Evolutionary conservation across 2,329 filamentous ascomycete genomes (phyloP), one percentile per base, ranked within the genome.

Genomic region (Colletotrichum lini): DNA sequence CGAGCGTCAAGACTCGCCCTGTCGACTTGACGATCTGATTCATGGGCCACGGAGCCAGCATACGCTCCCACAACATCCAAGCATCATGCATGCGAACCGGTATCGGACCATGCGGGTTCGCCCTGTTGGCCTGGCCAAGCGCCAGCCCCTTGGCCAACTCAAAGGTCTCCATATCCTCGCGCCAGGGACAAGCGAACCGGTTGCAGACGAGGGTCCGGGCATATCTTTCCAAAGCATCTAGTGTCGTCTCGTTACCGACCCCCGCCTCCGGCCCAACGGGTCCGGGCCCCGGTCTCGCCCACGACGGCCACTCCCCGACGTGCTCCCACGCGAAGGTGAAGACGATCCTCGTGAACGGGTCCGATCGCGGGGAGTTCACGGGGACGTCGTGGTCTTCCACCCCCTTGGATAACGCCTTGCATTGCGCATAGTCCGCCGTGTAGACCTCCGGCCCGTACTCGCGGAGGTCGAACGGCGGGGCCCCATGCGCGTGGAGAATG

Each of bases 41-140:
- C 54, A 67, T 60, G 13, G 44, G 54, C 64, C 64, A 67, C 12
- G 64, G 56, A 15, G 54, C 54, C 23, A 67, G 2, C 64, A 67
- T 67, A 7, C 64, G 56, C 44, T 67, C 56, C 64, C 64, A 67
- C 23, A 67, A 45, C 2, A 40, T 13, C 64, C 64, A 67, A n/a
- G 44, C 35, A 23, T 42, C 18, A 10, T 18, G 15, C 38, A 67
- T 18, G 15, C 64, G 64, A 10, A 26, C 6, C 38, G 64, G 45
- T 13, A 67, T 30, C 10, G 64, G 64, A 18, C 64, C 64, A 7
- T 67, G 64, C 2, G 64, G 64, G 54, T 62, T 67, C 21, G 64
- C 56, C n/a, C 64, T 52, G 4, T 67, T 61, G 21, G 44, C 47
- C 1, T 57, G n/a, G 21, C n/a, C 26, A 16, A 38, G 26, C 4